phyloP scores from a whole-genome alignment of 2,329 filamentous ascomycete genomes.

The Aspergillus amoenus region DNA sequence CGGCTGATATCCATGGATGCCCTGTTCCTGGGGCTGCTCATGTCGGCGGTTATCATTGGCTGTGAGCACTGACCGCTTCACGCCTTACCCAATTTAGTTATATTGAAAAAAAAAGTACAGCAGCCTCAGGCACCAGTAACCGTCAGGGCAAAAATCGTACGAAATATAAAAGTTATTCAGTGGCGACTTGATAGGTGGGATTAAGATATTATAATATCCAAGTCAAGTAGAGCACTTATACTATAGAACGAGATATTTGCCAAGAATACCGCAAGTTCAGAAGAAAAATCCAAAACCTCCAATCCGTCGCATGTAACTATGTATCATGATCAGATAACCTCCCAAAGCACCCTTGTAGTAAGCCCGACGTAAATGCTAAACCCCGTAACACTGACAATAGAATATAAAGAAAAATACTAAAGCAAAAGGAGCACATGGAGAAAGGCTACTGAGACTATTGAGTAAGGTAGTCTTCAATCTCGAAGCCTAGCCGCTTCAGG shows the following conservation, averaged over 20 bases:
- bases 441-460: conserved; percentile 24
- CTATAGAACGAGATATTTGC: neutral
- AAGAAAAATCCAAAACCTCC: neutral
- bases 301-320: neutral
- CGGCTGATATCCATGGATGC: neutral
- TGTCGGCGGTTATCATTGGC: conserved; percentile 7
- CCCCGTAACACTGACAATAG: neutral
- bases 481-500: conserved; percentile 75
- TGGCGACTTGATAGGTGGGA: neutral
- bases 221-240: neutral
- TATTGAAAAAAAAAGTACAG: conserved; percentile 1
- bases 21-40: neutral
- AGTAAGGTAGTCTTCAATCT: conserved; percentile 71
- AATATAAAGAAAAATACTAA: neutral
- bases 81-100: conserved; percentile 9
- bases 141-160: neutral
- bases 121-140: conserved; percentile 7
- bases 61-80: conserved; percentile 2
- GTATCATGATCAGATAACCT: neutral
- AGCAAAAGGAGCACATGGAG: neutral
- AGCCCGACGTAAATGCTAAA: neutral
- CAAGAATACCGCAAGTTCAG: neutral
- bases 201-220: neutral
- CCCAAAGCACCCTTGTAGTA: neutral
- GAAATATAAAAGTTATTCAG: neutral